Evolutionary conservation across 164 flowering plant genomes (phyloP).

Genomic region (Dillenia turbinata): DNA sequence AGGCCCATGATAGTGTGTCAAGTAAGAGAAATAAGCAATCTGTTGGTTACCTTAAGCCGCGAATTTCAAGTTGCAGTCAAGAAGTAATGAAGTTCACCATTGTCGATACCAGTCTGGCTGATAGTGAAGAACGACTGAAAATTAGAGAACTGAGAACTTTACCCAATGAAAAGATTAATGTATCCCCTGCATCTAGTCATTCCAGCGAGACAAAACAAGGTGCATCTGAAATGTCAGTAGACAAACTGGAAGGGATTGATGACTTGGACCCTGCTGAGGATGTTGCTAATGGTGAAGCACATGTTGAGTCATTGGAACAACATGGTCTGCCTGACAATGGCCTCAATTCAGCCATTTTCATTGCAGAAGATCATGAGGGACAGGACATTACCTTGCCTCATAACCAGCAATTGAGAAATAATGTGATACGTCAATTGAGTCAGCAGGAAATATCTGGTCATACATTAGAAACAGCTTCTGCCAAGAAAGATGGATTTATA

Average conservation of each 20-base stretch:
- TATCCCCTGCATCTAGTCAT: conserved; percentile 8
- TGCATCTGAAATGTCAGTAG: conserved; percentile 8
- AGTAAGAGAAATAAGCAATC: conserved; percentile 22
- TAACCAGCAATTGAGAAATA: background rate
- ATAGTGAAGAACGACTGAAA: conserved; percentile 25
- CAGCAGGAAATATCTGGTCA: conserved; percentile 7
- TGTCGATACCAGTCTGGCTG: conserved; percentile 60
- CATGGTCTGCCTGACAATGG: background rate
- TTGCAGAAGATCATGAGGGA: conserved; percentile 9
- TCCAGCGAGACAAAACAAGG: conserved; percentile 24
- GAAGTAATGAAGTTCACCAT: conserved; percentile 46
- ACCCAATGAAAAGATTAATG: conserved; percentile 27
- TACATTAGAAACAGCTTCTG: conserved; percentile 10
- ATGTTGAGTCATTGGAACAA: conserved; percentile 14
- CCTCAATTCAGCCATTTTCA: background rate
- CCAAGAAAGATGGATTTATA: background rate
- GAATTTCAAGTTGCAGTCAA: conserved; percentile 17
- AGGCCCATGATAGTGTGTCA: conserved; percentile 22
- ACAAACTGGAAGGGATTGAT: conserved; percentile 5
- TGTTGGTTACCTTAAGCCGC: conserved; percentile 56
- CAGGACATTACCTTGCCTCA: background rate
- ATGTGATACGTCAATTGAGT: conserved; percentile 4
- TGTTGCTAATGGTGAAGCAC: conserved; percentile 6
- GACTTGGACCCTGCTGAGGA: conserved; percentile 1
- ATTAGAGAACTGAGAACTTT: conserved; percentile 47